Base-by-base conservation (phyloP, 2,329 filamentous ascomycete species). In the Neofusicoccum umdonicola region DNA sequence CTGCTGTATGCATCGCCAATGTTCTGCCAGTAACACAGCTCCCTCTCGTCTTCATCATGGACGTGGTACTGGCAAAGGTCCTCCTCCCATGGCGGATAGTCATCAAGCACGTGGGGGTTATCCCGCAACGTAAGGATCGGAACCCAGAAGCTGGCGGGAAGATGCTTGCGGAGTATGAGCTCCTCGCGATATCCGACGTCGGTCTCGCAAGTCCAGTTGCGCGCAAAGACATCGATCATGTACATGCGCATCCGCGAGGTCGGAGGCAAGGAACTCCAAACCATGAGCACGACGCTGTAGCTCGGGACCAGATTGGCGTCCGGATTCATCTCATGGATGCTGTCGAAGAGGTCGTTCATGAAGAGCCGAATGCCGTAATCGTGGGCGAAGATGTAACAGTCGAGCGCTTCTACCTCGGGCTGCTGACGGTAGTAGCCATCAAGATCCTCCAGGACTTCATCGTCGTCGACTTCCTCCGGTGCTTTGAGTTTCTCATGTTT, bases 331-430 rank as follows among this genome's bases (percentile, higher is more conserved):
- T 57, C 62, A 12, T 27, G 35, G 9, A 64, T 41, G 52, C 51
- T 42, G 34, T 64, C 62, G 19, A 64, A 58, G n/a, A 42, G 51
- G 15, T 64, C 62, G 22, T 64, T 64, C 50, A 35, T 35, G 22
- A 57, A 58, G 5, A 19, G 51, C 11, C 52, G 51, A 17, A 64
- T 64, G 0, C 47, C 19, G 44, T 58, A 58, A 1, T 57, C 11
- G 8, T 48, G 7, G 11, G 51, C 62, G n/a, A 64, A 64, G 34
- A 58, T 64, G 15, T 64, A 64, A 35, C 50, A 54, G 3, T 58
- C 62, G 11, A 64, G 27, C 6, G 52, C 45, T 12, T 50, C 35
- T 0, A 44, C 52, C 12, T 57, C 62, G 15, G 34, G 51, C n/a
- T 58, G 62, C 17, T 12, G 13, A 12, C 12, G 34, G 34, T 64